Conservation (phyloP, 1,139 yeast species). For the Debaryomycetaceae sp. region DNA sequence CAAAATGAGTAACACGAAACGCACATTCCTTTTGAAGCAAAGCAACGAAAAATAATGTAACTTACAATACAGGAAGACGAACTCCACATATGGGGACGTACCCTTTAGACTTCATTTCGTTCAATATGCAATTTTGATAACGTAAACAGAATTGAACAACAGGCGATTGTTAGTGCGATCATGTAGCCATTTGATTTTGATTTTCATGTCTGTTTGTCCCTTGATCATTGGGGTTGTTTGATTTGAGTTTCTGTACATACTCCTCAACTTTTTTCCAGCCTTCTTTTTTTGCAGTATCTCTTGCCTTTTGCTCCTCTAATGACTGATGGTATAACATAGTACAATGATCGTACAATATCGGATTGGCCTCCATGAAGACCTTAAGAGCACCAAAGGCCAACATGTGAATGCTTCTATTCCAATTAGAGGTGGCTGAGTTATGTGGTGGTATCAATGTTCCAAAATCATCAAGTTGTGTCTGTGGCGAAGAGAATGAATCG, state of each 20-base stretch:
- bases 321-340: constrained; percentile 79
- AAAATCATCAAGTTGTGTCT: constrained; percentile 27
- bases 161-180: neutral
- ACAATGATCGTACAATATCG: constrained; percentile 88
- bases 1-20: neutral
- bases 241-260: constrained; percentile 36
- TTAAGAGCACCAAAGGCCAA: constrained; percentile 89
- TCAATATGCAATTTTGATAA: neutral
- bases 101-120: neutral
- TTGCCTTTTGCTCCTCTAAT: constrained; percentile 59
- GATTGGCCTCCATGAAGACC: constrained; percentile 91
- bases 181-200: neutral
- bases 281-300: constrained; percentile 61
- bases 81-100: too few species aligned
- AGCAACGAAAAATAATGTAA: neutral
- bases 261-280: constrained; percentile 75
- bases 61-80: too few species aligned
- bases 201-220: neutral
- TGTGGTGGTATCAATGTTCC: constrained; percentile 36
- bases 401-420: constrained; percentile 93
- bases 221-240: neutral
- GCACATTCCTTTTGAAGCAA: neutral
- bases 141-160: neutral
- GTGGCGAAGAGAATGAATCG: constrained; percentile 41
- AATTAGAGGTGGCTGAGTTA: constrained; percentile 50